phyloP scores from a whole-genome alignment of 805 yeast species.

The Schwanniomyces occidentalis region DNA sequence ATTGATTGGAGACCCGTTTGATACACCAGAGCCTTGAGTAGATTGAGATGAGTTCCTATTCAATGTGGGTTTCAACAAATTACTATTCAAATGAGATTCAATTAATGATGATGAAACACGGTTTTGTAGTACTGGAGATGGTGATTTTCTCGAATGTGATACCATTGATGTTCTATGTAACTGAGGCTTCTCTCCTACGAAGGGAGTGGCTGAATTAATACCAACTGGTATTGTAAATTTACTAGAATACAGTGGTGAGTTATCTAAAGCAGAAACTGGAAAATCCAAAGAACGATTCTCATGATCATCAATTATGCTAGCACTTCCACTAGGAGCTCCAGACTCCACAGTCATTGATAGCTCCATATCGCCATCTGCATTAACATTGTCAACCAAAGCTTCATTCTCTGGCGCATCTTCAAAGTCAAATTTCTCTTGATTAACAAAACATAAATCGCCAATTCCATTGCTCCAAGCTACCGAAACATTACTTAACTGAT shows the following conservation, averaged over 20 bases:
- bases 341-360: background rate
- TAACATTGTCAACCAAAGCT: background rate
- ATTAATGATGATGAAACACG: background rate
- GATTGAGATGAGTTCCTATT: slow-evolving; percentile 34
- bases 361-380: slow-evolving; percentile 1
- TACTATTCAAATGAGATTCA: background rate
- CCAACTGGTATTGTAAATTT: background rate
- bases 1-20: slow-evolving; percentile 16
- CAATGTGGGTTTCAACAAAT: slow-evolving; percentile 26
- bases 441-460: slow-evolving; percentile 51
- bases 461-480: slow-evolving; percentile 58
- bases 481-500: slow-evolving; percentile 52
- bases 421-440: slow-evolving; percentile 49
- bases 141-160: slow-evolving; percentile 10
- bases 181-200: slow-evolving; percentile 1
- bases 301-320: too few species aligned
- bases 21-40: slow-evolving; percentile 32
- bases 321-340: background rate
- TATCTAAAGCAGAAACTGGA: too few species aligned
- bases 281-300: too few species aligned
- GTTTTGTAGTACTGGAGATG: slow-evolving; percentile 19
- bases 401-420: slow-evolving; percentile 16
- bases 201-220: background rate
- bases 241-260: too few species aligned
- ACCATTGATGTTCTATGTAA: slow-evolving; percentile 1